A percentile compares a stretch with the other conserved stretches of the same genome.
phyloP scores from a whole-genome alignment of 139 green algal genomes.

The Dunaliella primolecta region DNA sequence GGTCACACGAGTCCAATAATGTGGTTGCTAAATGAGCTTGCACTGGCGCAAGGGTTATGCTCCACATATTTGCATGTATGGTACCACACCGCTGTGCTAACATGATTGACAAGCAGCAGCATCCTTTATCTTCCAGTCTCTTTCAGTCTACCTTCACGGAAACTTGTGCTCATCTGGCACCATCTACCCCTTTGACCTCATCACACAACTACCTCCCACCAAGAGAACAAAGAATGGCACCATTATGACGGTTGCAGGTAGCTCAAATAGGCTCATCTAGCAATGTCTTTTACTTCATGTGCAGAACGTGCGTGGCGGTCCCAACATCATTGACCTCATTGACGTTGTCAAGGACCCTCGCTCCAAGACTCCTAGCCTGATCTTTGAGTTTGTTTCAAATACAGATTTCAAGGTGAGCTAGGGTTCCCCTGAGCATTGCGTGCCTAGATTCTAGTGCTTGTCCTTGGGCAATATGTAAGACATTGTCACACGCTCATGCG shows the following conservation, averaged over 20 bases:
- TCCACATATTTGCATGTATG: not conserved
- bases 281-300: no score
- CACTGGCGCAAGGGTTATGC: not conserved
- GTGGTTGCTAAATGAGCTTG: not conserved
- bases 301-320: slow-evolving; percentile 90
- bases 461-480: no score
- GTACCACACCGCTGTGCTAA: no score
- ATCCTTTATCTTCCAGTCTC: not conserved
- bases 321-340: slow-evolving; percentile 95
- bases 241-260: no score
- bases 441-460: not conserved
- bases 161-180: not conserved
- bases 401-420: slow-evolving; percentile 53
- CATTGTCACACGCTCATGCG: not conserved
- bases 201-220: no score
- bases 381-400: slow-evolving; percentile 98
- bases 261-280: no score
- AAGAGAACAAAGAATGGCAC: no score
- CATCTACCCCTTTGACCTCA: no score
- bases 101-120: not conserved
- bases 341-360: slow-evolving; percentile 93
- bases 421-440: not conserved
- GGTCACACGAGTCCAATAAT: not conserved
- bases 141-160: not conserved
- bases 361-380: slow-evolving; percentile 89